Base-by-base conservation (phyloP, 306 rosid species). In the Castanea mollissima region DNA sequence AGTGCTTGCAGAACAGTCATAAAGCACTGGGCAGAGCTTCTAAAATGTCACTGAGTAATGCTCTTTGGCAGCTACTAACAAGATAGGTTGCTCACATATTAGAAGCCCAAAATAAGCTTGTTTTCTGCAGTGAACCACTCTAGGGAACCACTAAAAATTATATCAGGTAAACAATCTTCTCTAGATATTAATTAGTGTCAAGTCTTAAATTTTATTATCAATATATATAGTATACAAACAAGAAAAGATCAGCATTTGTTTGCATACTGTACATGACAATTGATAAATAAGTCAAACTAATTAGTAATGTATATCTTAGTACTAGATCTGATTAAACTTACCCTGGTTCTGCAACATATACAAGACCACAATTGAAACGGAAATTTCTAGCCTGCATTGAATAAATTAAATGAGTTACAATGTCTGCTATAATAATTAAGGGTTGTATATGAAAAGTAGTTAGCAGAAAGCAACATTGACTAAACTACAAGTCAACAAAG, bases 271-370 rank as follows among this genome's bases (percentile, higher is more conserved):
- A 83, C 58, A 68, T 71, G 68, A 52, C 20, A 63, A 52, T 64
- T 64, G 8, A 58, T 21, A 32, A 58, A 67, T 27, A 46, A 29
- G 32, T 71, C 54, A 58, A 62, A 19, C 25, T 20, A 67, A 13
- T 34, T 29, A 34, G 21, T 32, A 67, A 13, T 38, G 57, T 57
- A 80, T 62, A 13, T 14, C 59, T 73, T 58, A 38, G 44, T 6
- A 64, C 29, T 65, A 83, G 68, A 77, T 74, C 46, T 69, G 73
- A 56, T 51, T 13, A 70, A n/a, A 38, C 97, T 23, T 95, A 95
- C 97, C 99, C 99, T 23, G 97, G 97, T 86, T 95, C 97, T 5
- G 97, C 73, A 83, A 95, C 97, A 82, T 95, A 95, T 69, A 92
- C 99, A 83, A 95, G 97, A 78, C 99, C 94, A 67, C 99, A 95